phyloP scores from a whole-genome alignment of 495 filamentous ascomycete genomes.

The Lasiosphaeria hispida region DNA sequence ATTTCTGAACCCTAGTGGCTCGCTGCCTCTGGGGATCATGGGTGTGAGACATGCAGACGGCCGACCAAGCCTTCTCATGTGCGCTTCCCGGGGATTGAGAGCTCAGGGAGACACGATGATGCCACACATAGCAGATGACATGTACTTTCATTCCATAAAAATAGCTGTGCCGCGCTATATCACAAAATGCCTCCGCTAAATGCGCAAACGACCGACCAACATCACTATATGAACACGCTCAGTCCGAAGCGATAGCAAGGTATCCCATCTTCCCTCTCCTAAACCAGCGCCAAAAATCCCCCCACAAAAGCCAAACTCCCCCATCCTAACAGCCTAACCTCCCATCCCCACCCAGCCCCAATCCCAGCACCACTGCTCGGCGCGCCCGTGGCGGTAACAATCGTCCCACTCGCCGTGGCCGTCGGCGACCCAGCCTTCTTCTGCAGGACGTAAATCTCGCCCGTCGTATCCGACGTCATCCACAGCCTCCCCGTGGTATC shows the following conservation, averaged over 20 bases:
- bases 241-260: background rate
- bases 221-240: too few relatives aligned
- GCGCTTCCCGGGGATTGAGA: too few relatives aligned
- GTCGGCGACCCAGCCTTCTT: constrained; percentile 14
- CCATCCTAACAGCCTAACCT: constrained; percentile 1
- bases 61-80: too few relatives aligned
- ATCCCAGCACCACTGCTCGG: constrained; percentile 1
- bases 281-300: constrained; percentile 8
- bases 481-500: constrained; percentile 45
- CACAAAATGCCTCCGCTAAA: too few relatives aligned
- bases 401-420: constrained; percentile 17
- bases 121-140: too few relatives aligned
- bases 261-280: background rate
- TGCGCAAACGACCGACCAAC: too few relatives aligned
- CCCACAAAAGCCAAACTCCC: background rate
- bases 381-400: constrained; percentile 17
- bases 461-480: constrained; percentile 49
- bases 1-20: too few relatives aligned
- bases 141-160: too few relatives aligned
- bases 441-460: constrained; percentile 50
- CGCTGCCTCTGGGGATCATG: too few relatives aligned
- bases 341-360: background rate
- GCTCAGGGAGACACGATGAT: too few relatives aligned
- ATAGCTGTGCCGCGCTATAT: too few relatives aligned
- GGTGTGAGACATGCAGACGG: too few relatives aligned